Base-by-base conservation (phyloP, 805 yeast species). In the Ogataea trehalophila region DNA sequence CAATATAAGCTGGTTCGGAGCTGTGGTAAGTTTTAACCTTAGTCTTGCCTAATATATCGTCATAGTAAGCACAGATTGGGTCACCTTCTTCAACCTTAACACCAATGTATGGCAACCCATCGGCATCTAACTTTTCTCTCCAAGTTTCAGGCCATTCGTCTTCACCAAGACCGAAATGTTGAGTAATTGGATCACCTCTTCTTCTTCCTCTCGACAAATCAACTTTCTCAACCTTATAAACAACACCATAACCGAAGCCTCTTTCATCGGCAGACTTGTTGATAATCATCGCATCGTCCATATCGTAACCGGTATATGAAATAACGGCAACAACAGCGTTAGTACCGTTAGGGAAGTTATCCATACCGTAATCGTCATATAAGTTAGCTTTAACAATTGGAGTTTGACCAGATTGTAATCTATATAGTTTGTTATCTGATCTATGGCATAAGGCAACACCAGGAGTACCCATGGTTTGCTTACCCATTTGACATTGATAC, bases 401-500 rank as follows among this genome's bases (percentile, higher is more conserved):
- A 1, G 97, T 87, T 74, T 94, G 98, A 41, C 99, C 99, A 39
- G 87, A 77, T 70, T 94, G 99, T 57, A 94, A 73, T 60, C 92
- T 83, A 71, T 94, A 94, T 50, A 94, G 72, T 67, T 92, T 94
- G 73, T 94, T 94, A 68, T 94, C 99, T 1, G 96, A 86, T 69
- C 99, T 80, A 68, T 90, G 96, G 40, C 74, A 79, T 46, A 92
- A 74, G 0, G 95, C 98, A 54, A 94, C 96, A 72, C 98, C 98
- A 8, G 99, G 99, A 5, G 99, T 94, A 70, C 99, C 99, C 99
- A 94, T 94, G 18, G 99, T 92, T 75, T 94, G 99, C 73, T 94
- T 94, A 81, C 97, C 98, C 99, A 94, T 94, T 77, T 94, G 99
- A 73, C 99, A 94, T 74, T 94, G 99, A 69, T 94, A 94, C 98